Percentiles rank a stretch among this genome's conserved stretches.
phyloP scores from a whole-genome alignment of 768 basidiomycete species.

The Lactarius psammicola region DNA sequence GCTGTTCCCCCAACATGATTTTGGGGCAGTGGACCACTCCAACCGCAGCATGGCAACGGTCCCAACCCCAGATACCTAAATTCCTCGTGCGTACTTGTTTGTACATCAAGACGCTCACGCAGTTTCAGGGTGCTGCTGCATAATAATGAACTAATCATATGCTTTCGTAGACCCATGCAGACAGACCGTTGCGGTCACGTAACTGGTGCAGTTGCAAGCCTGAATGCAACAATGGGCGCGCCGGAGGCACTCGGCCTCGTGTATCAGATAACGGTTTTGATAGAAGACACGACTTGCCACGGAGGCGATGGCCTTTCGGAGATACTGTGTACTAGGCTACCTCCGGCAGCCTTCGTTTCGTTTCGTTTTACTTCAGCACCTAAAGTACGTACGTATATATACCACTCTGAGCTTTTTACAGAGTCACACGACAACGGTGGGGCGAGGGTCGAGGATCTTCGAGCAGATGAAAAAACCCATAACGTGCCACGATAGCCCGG shows the following conservation, averaged over 20 bases:
- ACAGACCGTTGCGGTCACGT: background rate
- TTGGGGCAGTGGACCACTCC: background rate
- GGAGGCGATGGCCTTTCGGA: background rate
- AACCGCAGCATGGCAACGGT: background rate
- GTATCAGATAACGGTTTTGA: background rate
- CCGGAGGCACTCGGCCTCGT: background rate
- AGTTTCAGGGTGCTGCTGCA: background rate
- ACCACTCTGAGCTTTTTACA: background rate
- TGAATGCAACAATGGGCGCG: background rate
- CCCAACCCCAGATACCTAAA: background rate
- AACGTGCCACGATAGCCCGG: background rate
- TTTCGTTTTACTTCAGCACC: background rate
- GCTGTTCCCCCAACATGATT: background rate
- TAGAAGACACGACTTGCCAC: background rate
- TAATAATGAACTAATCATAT: background rate
- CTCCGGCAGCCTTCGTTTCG: background rate
- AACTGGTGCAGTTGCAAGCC: background rate
- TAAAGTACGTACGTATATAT: background rate
- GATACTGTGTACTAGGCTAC: background rate
- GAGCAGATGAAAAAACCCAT: no score
- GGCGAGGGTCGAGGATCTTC: background rate
- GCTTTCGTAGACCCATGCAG: background rate
- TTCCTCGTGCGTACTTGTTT: background rate
- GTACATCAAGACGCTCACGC: background rate
- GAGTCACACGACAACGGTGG: background rate